Evolutionary conservation across 257 asterid species (phyloP).

Genomic region (Penstemon barbatus): DNA sequence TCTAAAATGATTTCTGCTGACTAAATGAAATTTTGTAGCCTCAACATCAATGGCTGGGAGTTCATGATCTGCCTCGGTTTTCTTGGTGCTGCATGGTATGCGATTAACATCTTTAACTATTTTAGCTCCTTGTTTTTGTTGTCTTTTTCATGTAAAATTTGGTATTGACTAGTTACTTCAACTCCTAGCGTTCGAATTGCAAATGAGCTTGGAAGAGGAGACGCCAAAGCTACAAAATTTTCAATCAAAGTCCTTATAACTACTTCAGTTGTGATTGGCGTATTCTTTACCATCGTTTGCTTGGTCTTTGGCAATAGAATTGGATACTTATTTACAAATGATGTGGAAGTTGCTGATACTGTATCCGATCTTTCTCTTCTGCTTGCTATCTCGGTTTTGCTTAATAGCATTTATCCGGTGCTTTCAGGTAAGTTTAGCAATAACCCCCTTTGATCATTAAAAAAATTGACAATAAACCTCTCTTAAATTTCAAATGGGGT

Average conservation of each 20-base stretch:
- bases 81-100: constrained; percentile 63
- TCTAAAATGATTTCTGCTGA: background rate
- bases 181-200: constrained; percentile 74
- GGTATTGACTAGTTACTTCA: background rate
- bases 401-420: constrained; percentile 83
- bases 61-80: constrained; percentile 63
- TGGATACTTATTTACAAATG: constrained; percentile 70
- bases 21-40: constrained; percentile 37
- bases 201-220: constrained; percentile 91
- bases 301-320: constrained; percentile 57
- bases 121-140: background rate
- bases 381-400: constrained; percentile 76
- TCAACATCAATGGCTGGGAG: constrained; percentile 63
- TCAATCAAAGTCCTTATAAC: constrained; percentile 59
- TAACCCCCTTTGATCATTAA: too few species aligned
- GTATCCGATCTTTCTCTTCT: constrained; percentile 71
- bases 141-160: background rate
- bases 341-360: constrained; percentile 51
- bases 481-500: too few species aligned
- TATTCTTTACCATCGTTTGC: constrained; percentile 54
- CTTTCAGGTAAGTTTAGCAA: constrained; percentile 52
- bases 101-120: background rate
- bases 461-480: too few species aligned
- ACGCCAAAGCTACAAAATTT: constrained; percentile 73
- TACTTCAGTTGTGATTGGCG: constrained; percentile 62